Evolutionary conservation across 202 grass and related monocot species (phyloP).

Genomic region (Brachypodium distachyon): DNA sequence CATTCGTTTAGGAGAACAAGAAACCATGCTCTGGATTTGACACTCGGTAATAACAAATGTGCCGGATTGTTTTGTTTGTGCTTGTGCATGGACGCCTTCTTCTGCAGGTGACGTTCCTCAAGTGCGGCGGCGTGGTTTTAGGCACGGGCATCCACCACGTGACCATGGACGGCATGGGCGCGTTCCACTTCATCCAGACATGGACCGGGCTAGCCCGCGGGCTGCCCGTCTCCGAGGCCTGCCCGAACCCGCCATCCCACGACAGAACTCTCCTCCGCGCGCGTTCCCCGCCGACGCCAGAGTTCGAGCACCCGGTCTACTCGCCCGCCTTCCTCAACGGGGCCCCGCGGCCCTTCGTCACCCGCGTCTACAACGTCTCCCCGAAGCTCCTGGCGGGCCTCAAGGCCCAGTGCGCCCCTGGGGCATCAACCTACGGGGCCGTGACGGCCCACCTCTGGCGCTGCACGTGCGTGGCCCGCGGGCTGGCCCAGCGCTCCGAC

Average conservation of each 20-base stretch:
- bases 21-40: too few relatives aligned
- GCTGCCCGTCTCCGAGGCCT: not conserved
- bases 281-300: not conserved
- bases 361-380: not conserved
- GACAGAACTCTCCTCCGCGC: conserved; percentile 27
- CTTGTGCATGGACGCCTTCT: not conserved
- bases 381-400: conserved; percentile 10
- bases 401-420: conserved; percentile 13
- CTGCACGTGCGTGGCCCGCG: conserved; percentile 31
- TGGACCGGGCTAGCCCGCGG: conserved; percentile 37
- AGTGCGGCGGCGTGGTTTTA: conserved; percentile 47
- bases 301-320: conserved; percentile 34
- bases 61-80: too few relatives aligned
- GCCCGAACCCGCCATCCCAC: conserved; percentile 3
- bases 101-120: conserved; percentile 61
- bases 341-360: not conserved
- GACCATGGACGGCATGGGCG: conserved; percentile 41
- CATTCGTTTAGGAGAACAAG: not conserved
- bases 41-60: too few relatives aligned
- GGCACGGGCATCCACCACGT: conserved; percentile 64
- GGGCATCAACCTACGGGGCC: conserved; percentile 23
- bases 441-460: conserved; percentile 43
- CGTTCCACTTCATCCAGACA: conserved; percentile 58
- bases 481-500: not conserved
- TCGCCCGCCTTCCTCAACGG: not conserved